Conservation (phyloP, 129 eudicot genomes). For the Lonicera japonica region DNA sequence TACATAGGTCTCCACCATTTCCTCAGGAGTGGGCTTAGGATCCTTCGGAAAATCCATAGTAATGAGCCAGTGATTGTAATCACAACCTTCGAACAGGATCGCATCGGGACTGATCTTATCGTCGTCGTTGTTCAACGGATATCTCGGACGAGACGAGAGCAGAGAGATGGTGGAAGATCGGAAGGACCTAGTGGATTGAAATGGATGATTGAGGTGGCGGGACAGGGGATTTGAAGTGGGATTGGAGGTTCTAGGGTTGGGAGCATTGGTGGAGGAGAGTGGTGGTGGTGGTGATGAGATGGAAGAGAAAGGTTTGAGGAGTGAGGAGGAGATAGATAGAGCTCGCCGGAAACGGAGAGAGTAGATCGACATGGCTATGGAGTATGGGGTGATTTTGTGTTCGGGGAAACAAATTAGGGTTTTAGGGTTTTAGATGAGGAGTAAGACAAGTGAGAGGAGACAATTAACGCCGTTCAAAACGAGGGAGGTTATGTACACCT, state of each 20-base stretch:
- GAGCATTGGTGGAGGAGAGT: neutral
- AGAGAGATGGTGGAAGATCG: constrained; percentile 11
- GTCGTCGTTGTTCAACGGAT: neutral
- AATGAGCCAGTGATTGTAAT: constrained; percentile 91
- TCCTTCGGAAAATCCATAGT: constrained; percentile 76
- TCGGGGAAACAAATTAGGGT: constrained; percentile 18
- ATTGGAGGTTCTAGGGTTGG: constrained; percentile 10
- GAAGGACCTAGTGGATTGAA: constrained; percentile 8
- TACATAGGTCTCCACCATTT: constrained; percentile 71
- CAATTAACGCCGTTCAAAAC: too few species aligned
- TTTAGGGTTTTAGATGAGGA: constrained; percentile 7
- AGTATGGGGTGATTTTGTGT: neutral
- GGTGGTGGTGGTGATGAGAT: neutral
- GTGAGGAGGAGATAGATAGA: constrained; percentile 33
- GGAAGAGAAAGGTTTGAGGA: constrained; percentile 20
- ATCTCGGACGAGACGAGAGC: constrained; percentile 25
- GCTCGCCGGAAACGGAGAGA: constrained; percentile 71
- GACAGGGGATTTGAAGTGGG: constrained; percentile 1
- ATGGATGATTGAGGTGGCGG: neutral
- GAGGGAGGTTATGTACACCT: too few species aligned
- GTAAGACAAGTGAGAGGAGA: too few species aligned
- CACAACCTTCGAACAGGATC: constrained; percentile 88
- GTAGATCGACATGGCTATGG: constrained; percentile 29
- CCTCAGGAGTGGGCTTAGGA: constrained; percentile 39
- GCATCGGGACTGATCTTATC: constrained; percentile 61